Conservation (phyloP, 2,329 filamentous ascomycete genomes). For the Alternaria conjuncta region DNA sequence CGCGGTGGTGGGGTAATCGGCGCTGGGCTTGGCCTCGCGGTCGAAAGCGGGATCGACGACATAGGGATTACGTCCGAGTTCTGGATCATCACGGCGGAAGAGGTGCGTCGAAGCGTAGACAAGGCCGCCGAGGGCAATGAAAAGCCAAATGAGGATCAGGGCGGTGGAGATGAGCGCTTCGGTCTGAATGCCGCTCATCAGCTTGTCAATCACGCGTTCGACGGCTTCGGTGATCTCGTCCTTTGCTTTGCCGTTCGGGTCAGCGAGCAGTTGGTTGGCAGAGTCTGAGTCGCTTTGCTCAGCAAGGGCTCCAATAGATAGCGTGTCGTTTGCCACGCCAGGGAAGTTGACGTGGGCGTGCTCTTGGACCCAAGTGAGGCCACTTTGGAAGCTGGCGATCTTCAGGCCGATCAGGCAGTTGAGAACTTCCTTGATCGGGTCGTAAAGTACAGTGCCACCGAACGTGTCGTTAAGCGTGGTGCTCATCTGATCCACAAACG, state of each 20-base stretch:
- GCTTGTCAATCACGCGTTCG: constrained; percentile 68
- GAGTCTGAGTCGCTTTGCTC: constrained; percentile 58
- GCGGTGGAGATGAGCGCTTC: constrained; percentile 81
- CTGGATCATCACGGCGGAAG: constrained; percentile 59
- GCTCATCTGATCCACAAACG: constrained; percentile 79
- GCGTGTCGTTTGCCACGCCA: constrained; percentile 76
- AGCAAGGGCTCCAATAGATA: constrained; percentile 76
- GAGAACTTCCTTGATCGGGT: constrained; percentile 79
- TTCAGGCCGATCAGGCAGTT: constrained; percentile 90
- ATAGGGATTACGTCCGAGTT: constrained; percentile 33
- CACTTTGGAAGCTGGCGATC: constrained; percentile 81
- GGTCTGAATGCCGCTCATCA: constrained; percentile 71
- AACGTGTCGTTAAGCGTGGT: constrained; percentile 78
- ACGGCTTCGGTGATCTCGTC: constrained; percentile 85
- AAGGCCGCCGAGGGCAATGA: constrained; percentile 78
- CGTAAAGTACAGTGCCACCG: constrained; percentile 78
- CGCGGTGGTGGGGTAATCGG: constrained; percentile 42
- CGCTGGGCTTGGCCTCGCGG: constrained; percentile 25
- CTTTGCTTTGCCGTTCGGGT: constrained; percentile 72
- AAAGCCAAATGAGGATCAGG: constrained; percentile 77
- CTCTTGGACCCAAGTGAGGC: constrained; percentile 91
- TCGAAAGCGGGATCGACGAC: constrained; percentile 38
- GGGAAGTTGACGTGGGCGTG: constrained; percentile 85
- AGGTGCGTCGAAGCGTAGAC: constrained; percentile 69
- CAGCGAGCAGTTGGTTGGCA: constrained; percentile 76